Conservation (phyloP, 768 basidiomycete species). For the Suillus plorans region DNA sequence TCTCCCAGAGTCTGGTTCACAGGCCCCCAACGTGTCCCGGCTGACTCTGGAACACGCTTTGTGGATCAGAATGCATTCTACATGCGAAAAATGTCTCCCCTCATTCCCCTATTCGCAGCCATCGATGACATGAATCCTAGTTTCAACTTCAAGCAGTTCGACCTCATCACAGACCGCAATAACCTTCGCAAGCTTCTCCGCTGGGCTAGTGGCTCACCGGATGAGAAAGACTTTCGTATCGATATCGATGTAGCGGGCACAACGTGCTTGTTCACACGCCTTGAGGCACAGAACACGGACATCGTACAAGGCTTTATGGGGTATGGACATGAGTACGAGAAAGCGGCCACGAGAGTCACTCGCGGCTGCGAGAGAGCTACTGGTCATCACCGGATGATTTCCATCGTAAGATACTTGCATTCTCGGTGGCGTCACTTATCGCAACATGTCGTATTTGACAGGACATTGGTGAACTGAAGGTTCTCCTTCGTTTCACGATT, state of each 20-base stretch:
- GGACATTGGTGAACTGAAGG: conserved; percentile 57
- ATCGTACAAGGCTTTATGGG: conserved; percentile 29
- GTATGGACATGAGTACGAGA: conserved; percentile 66
- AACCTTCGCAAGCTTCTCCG: conserved; percentile 59
- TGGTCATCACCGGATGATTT: conserved; percentile 63
- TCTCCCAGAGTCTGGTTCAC: conserved; percentile 60
- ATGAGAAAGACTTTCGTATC: conserved; percentile 57
- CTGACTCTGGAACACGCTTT: conserved; percentile 49
- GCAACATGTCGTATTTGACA: conserved; percentile 23
- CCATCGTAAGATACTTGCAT: conserved; percentile 47
- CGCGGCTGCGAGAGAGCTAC: conserved; percentile 48
- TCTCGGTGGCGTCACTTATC: background rate
- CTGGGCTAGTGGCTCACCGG: conserved; percentile 40
- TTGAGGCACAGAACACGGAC: conserved; percentile 38
- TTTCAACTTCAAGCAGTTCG: conserved; percentile 35
- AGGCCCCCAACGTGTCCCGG: conserved; percentile 52
- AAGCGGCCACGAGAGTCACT: conserved; percentile 47
- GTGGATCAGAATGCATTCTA: conserved; percentile 60
- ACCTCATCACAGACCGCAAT: conserved; percentile 63
- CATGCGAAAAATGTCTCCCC: conserved; percentile 34
- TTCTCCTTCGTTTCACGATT: conserved; percentile 59
- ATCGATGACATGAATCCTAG: conserved; percentile 42
- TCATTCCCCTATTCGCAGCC: conserved; percentile 60
- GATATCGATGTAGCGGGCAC: conserved; percentile 62
- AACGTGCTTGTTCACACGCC: conserved; percentile 61